These are phyloP conservation scores for Solioccasus polychromus DNA, from an alignment of 768 basidiomycete genomes.

Conservation along the genomic window DNA sequence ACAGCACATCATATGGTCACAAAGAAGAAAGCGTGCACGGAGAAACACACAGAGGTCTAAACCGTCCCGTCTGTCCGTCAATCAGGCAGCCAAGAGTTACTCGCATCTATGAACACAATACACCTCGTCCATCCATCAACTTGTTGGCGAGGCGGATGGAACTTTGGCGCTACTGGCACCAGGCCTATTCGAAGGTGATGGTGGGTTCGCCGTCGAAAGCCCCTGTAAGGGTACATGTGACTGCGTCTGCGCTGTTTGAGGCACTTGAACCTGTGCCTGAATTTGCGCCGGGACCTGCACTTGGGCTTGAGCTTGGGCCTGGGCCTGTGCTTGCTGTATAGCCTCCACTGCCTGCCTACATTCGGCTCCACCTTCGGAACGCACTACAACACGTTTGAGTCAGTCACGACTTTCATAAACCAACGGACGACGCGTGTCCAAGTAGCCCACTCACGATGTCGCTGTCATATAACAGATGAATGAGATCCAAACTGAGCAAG, in stretches of 20 bases:
- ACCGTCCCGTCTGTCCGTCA: constrained; percentile 23
- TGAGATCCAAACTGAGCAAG: constrained; percentile 21
- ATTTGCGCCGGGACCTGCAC: constrained; percentile 14
- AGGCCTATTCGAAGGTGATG: constrained; percentile 21
- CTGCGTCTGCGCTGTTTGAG: constrained; percentile 18
- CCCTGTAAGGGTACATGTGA: constrained; percentile 24
- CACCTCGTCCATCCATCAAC: no score
- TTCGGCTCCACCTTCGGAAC: constrained; percentile 81
- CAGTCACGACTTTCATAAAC: constrained; percentile 25
- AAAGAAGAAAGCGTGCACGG: constrained; percentile 6
- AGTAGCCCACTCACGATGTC: constrained; percentile 61
- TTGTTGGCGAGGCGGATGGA: constrained; percentile 17
- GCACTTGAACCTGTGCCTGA: constrained; percentile 21
- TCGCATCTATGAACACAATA: constrained; percentile 25
- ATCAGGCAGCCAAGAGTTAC: constrained; percentile 8
- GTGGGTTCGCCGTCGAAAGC: constrained; percentile 16
- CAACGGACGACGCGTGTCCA: constrained; percentile 20
- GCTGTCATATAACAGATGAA: constrained; percentile 41
- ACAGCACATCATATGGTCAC: neutral
- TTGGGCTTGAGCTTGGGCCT: constrained; percentile 26
- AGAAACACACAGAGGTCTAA: constrained; percentile 15
- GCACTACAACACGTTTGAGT: constrained; percentile 47
- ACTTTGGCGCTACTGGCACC: constrained; percentile 22
- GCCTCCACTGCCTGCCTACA: constrained; percentile 51
- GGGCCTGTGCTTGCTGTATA: constrained; percentile 33